These are phyloP conservation scores for Mucor circinelloides DNA, from an alignment of 371 early-diverging fungal species.

Conservation along the genomic window DNA sequence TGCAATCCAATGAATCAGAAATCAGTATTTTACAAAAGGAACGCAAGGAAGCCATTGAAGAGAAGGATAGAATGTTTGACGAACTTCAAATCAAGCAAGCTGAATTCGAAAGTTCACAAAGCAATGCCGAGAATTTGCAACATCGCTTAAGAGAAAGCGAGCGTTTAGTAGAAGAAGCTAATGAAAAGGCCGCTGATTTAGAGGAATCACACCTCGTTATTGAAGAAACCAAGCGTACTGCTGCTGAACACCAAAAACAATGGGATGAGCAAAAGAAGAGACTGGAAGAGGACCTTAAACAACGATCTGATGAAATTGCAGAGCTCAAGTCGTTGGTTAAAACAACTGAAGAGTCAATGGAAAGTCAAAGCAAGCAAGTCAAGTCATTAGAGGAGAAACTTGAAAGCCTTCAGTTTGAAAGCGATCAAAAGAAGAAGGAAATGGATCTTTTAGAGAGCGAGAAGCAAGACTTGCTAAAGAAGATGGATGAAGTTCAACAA, in stretches of 20 bases:
- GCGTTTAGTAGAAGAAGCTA: conserved; percentile 53
- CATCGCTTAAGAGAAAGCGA: conserved; percentile 55
- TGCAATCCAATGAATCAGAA: conserved; percentile 41
- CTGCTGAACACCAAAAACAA: conserved; percentile 37
- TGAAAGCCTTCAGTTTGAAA: conserved; percentile 33
- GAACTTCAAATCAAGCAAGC: conserved; percentile 67
- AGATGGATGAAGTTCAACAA: conserved; percentile 24
- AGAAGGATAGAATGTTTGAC: conserved; percentile 63
- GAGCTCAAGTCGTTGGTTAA: background rate
- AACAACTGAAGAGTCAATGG: background rate
- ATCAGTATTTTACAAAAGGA: conserved; percentile 42
- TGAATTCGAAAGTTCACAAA: conserved; percentile 72
- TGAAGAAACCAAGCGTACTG: conserved; percentile 26
- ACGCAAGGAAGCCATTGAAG: conserved; percentile 51
- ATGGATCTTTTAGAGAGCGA: conserved; percentile 35
- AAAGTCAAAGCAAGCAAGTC: conserved; percentile 21
- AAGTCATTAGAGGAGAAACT: conserved; percentile 31
- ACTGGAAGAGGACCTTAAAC: conserved; percentile 22
- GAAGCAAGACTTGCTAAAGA: conserved; percentile 31
- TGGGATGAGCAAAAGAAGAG: conserved; percentile 32
- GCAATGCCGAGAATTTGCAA: conserved; percentile 59
- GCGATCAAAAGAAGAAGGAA: conserved; percentile 26
- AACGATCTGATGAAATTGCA: conserved; percentile 10
- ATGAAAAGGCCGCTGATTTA: conserved; percentile 52
- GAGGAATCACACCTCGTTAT: conserved; percentile 46